Evolutionary conservation across 805 yeast species (phyloP), one percentile per base, ranked within the genome.

Genomic region (Pichia eremophila): DNA sequence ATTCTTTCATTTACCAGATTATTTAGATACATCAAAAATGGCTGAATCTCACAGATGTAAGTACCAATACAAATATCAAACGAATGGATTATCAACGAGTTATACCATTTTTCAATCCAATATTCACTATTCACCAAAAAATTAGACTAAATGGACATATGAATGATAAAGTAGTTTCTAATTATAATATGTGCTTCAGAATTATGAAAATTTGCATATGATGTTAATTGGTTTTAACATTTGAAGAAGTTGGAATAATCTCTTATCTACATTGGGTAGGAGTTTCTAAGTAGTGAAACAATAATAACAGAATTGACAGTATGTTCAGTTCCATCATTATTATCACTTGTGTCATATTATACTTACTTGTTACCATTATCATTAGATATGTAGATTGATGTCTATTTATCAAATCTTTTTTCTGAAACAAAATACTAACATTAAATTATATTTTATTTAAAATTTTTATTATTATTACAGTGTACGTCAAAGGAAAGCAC

Each of bases 401-500:
- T 12, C 8, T 15, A 34, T 34, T 15, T 34, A 6, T 34, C 17
- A 34, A 2, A 10, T 15, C 8, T 12, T 14, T 34, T 4, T 8
- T 29, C 3, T 2, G 36, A 34, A 34, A 2, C 43, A 40, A 17
- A 39, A 46, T 58, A 58, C 60, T 57, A 58, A 58, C 63, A 57
- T 50, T 37, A 37, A 15, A 15, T 15, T 32, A 19, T 12, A 3
- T 8, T 28, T 17, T 39, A 39, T 41, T 44, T 37, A 32, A 27
- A 34, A 28, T 43, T 39, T 43, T 39, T 36, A 10, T 47, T 43
- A 29, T 47, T 48, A 46, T 40, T 51, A 56, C 71, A 86, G 95
- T 93, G 79, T 93, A 93, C 96, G 98, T 93, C 78, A 93, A 91
- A 84, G 99, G 98, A 79, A 93, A 91, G 84, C 99, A 93, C 85